Evolutionary conservation across 202 grass and related monocot genomes (phyloP).

Genomic region (Brachypodium distachyon): DNA sequence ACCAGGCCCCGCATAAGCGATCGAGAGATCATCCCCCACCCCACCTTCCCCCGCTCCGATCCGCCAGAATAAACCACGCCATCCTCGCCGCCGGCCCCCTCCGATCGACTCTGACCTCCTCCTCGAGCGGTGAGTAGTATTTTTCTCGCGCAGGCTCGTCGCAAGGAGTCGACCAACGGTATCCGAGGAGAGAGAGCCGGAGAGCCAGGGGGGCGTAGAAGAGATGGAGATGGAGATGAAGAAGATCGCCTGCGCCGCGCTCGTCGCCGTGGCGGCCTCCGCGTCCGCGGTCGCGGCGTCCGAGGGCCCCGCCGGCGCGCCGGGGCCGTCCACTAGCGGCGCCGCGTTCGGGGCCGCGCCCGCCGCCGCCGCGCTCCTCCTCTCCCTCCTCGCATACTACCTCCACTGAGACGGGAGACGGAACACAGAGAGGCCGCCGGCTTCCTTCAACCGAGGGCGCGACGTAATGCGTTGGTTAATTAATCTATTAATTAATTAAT

Average conservation of each 20-base stretch:
- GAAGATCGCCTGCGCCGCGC: conserved; percentile 57
- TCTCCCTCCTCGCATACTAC: conserved; percentile 73
- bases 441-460: too few relatives aligned
- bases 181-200: neutral
- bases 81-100: neutral
- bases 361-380: conserved; percentile 40
- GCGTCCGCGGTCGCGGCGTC: conserved; percentile 45
- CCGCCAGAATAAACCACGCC: conserved; percentile 29
- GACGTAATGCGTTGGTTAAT: neutral
- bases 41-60: neutral
- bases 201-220: too few relatives aligned
- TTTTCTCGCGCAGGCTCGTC: neutral
- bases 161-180: neutral
- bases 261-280: conserved; percentile 44
- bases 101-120: neutral
- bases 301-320: conserved; percentile 42
- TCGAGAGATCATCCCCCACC: conserved; percentile 16
- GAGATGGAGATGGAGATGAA: conserved; percentile 61
- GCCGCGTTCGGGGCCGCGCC: conserved; percentile 16
- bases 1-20: neutral
- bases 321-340: conserved; percentile 20
- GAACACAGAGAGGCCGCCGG: too few relatives aligned
- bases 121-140: neutral
- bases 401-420: conserved; percentile 45
- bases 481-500: neutral